phyloP scores from a whole-genome alignment of 2,329 filamentous ascomycete species.

The Leptodontidium sp. region DNA sequence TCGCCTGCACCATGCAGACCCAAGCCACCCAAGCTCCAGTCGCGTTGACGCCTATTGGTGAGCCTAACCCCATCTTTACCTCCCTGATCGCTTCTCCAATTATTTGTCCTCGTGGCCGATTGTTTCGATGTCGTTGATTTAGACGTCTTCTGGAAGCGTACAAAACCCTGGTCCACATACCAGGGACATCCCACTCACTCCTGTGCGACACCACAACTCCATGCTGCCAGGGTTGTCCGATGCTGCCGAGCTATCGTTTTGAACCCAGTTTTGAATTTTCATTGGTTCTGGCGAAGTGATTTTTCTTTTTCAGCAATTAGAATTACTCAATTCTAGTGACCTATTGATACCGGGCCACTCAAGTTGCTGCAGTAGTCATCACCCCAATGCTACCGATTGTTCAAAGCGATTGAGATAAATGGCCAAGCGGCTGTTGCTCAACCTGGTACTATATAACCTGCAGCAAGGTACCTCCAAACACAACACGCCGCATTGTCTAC shows the following conservation, averaged over 20 bases:
- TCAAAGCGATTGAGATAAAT: not conserved
- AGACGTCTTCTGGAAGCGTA: constrained; percentile 27
- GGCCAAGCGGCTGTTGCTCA: not conserved
- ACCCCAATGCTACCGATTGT: not conserved
- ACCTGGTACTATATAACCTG: not conserved
- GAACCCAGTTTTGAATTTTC: not conserved
- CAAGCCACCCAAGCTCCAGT: constrained; percentile 23
- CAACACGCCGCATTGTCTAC: not conserved
- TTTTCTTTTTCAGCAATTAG: not conserved
- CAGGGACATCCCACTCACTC: constrained; percentile 12
- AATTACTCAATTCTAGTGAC: not conserved
- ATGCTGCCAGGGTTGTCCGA: not conserved
- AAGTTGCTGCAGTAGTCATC: not conserved
- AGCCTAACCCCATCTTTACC: constrained; percentile 31
- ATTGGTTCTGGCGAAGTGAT: not conserved
- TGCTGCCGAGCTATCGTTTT: constrained; percentile 6
- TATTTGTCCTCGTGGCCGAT: constrained; percentile 38
- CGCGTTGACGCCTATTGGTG: constrained; percentile 42
- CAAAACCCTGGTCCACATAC: constrained; percentile 8
- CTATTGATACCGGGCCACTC: not conserved
- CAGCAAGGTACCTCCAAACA: not conserved
- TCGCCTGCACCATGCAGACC: constrained; percentile 40
- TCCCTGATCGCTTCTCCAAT: constrained; percentile 37
- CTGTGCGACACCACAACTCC: constrained; percentile 1
- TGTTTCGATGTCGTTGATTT: constrained; percentile 41